Conservation (phyloP, 768 basidiomycete genomes). For the Leccinum boreale region DNA sequence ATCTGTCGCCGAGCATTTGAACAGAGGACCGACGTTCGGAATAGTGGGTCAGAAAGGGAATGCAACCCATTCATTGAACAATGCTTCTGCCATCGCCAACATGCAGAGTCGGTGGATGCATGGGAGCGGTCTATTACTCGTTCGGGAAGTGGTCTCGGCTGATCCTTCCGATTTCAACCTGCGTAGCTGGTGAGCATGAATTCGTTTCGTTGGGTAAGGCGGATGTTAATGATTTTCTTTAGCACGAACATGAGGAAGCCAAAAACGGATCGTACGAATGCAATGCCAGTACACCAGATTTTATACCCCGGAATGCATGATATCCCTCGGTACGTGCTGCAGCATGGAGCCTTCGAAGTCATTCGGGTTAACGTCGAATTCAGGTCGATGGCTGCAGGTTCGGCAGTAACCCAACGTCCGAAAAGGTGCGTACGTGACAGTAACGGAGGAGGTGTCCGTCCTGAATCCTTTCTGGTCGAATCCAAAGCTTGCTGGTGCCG, state of each 20-base stretch:
- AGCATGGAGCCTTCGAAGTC: background rate
- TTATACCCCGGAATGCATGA: slow-evolving; percentile 4
- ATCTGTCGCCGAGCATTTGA: slow-evolving; percentile 1
- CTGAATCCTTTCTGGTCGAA: background rate
- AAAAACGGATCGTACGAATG: background rate
- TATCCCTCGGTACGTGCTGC: background rate
- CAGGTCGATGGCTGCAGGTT: background rate
- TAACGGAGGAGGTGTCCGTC: background rate
- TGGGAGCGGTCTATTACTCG: slow-evolving; percentile 4
- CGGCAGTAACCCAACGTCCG: background rate
- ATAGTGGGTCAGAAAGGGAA: slow-evolving; percentile 15
- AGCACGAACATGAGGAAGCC: slow-evolving; percentile 5
- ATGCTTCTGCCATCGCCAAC: slow-evolving; percentile 5
- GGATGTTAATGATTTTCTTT: background rate
- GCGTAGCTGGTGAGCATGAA: slow-evolving; percentile 8
- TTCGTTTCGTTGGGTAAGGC: background rate
- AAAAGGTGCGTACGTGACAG: slow-evolving; percentile 16
- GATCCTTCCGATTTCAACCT: slow-evolving; percentile 17
- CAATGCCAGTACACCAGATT: background rate
- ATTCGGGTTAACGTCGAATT: background rate
- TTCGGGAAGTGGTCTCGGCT: slow-evolving; percentile 14
- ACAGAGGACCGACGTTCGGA: background rate
- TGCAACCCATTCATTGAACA: slow-evolving; percentile 15
- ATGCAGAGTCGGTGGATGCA: slow-evolving; percentile 7
- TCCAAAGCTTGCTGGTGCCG: background rate